Percentiles rank a stretch among this genome's conserved stretches.
phyloP scores from a whole-genome alignment of 225 moss, liverwort and hornwort species.

The Asterella californica region DNA sequence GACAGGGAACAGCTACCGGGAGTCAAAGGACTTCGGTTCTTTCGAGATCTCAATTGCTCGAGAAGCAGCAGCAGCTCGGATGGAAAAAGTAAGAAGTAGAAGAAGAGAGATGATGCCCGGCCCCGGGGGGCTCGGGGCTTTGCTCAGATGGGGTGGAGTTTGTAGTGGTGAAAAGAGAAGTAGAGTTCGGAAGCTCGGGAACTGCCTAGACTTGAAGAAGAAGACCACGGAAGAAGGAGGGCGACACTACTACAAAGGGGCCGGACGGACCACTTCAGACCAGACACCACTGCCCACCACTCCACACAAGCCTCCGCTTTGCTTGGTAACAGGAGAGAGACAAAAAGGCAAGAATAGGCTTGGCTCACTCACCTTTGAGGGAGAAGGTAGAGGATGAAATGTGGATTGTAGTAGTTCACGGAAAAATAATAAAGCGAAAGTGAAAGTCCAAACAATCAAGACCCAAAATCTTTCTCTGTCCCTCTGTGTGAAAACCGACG shows the following conservation, averaged over 20 bases:
- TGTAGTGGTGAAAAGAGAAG: slow-evolving; percentile 13
- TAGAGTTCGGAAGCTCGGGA: background rate
- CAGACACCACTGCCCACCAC: background rate
- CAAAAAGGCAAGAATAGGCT: slow-evolving; percentile 17
- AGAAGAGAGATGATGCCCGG: slow-evolving; percentile 24
- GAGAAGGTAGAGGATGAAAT: slow-evolving; percentile 11
- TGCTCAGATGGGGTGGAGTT: slow-evolving; percentile 13
- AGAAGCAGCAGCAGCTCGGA: slow-evolving; percentile 2
- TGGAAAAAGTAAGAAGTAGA: slow-evolving; percentile 4
- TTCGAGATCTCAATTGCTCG: slow-evolving; percentile 10
- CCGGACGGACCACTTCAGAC: slow-evolving; percentile 1
- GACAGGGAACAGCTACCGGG: background rate
- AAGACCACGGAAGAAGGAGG: background rate
- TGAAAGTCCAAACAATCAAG: slow-evolving; percentile 28
- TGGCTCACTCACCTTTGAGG: slow-evolving; percentile 16
- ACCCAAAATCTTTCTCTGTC: background rate
- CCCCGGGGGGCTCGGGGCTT: slow-evolving; percentile 40
- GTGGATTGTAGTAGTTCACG: slow-evolving; percentile 13
- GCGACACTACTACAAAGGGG: background rate
- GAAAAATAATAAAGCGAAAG: slow-evolving; percentile 22
- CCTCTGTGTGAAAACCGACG: background rate
- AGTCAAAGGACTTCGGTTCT: background rate
- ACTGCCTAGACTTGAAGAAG: slow-evolving; percentile 4
- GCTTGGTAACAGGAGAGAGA: slow-evolving; percentile 24
- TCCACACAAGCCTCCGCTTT: slow-evolving; percentile 1